These are phyloP conservation scores for Termitomyces sp. DNA, from an alignment of 768 basidiomycete genomes.

Conservation along the genomic window DNA sequence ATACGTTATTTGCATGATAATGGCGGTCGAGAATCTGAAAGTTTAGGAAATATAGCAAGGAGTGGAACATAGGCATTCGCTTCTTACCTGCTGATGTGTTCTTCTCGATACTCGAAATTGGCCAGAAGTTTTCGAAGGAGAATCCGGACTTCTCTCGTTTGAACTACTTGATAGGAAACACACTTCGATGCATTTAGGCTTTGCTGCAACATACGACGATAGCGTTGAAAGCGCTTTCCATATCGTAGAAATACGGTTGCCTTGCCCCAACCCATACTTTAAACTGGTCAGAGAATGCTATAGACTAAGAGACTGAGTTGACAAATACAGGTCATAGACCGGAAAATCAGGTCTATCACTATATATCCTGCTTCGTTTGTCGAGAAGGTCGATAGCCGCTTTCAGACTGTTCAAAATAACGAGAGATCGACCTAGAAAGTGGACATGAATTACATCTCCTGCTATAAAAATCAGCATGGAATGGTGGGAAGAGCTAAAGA, in stretches of 20 bases:
- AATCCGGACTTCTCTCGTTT: slow-evolving; percentile 23
- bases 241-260: slow-evolving; percentile 15
- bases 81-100: slow-evolving; percentile 30
- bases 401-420: slow-evolving; percentile 17
- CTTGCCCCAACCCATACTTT: slow-evolving; percentile 17
- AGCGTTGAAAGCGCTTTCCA: slow-evolving; percentile 17
- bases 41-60: background rate
- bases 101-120: slow-evolving; percentile 21
- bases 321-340: slow-evolving; percentile 20
- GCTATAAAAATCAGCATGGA: too few relatives aligned
- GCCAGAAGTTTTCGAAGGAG: slow-evolving; percentile 29
- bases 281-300: background rate
- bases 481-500: too few relatives aligned
- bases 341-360: slow-evolving; percentile 18
- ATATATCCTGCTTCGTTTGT: slow-evolving; percentile 15
- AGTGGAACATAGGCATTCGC: background rate
- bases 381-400: slow-evolving; percentile 17
- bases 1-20: slow-evolving; percentile 28
- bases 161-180: slow-evolving; percentile 15
- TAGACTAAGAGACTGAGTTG: background rate
- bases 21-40: slow-evolving; percentile 13
- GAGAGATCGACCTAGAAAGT: slow-evolving; percentile 9
- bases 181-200: slow-evolving; percentile 17
- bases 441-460: slow-evolving; percentile 17
- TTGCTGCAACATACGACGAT: too few relatives aligned